phyloP scores from a whole-genome alignment of 2,329 filamentous ascomycete genomes.

The Nemania diffusa region DNA sequence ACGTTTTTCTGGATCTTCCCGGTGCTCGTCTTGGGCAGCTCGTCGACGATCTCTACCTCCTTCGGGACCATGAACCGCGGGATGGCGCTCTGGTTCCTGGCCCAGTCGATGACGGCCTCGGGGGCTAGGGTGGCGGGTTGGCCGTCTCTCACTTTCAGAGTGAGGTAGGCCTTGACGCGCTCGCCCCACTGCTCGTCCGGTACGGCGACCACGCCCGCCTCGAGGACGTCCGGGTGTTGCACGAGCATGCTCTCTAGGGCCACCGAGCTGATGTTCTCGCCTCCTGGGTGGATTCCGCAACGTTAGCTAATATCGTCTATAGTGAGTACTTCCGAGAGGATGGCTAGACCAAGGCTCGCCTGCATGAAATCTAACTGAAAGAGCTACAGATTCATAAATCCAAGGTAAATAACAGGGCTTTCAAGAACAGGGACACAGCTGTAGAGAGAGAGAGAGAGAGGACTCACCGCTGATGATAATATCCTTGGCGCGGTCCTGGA shows the following conservation, averaged over 20 bases:
- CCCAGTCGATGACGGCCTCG: conserved; percentile 84
- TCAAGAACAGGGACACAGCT: too few species aligned
- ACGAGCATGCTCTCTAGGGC: conserved; percentile 90
- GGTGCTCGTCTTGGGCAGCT: conserved; percentile 96
- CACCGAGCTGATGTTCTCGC: conserved; percentile 96
- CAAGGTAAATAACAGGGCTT: too few species aligned
- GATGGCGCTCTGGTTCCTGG: conserved; percentile 80
- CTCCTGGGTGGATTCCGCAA: too few species aligned
- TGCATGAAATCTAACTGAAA: too few species aligned
- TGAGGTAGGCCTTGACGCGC: conserved; percentile 92
- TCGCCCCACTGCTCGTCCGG: conserved; percentile 94
- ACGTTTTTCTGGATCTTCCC: conserved; percentile 98
- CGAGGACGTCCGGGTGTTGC: conserved; percentile 87
- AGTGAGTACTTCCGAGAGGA: too few species aligned
- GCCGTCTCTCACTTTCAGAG: conserved; percentile 70
- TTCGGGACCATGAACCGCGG: conserved; percentile 88
- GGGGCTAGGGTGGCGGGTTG: conserved; percentile 60
- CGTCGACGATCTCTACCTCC: conserved; percentile 80
- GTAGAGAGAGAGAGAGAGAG: background rate
- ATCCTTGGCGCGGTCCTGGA: conserved; percentile 93
- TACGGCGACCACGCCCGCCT: conserved; percentile 90
- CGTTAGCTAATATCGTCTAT: too few species aligned
- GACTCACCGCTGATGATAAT: conserved; percentile 91
- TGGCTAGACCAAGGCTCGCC: too few species aligned
- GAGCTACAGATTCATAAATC: too few species aligned